Evolutionary conservation across 2,329 filamentous ascomycete genomes (phyloP).

Genomic region (Penicillium griseofulvum): DNA sequence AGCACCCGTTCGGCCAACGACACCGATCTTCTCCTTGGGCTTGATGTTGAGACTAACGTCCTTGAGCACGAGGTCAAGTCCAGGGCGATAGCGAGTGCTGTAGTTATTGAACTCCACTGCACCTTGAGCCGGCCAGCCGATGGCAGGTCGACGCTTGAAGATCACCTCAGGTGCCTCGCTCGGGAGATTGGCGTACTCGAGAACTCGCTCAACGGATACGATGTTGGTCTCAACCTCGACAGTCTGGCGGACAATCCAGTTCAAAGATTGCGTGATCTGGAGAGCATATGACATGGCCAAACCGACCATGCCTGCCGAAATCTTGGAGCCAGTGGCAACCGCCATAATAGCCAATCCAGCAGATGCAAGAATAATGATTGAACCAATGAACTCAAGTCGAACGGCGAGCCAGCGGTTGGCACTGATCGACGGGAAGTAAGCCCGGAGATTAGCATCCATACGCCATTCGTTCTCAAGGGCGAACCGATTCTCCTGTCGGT

Average conservation of each 20-base stretch:
- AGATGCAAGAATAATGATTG: conserved; percentile 83
- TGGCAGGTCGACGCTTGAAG: conserved; percentile 77
- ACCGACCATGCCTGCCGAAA: conserved; percentile 77
- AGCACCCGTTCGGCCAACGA: conserved; percentile 92
- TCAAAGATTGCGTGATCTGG: conserved; percentile 93
- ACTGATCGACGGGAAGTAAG: conserved; percentile 94
- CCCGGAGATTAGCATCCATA: conserved; percentile 88
- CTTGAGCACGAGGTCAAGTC: conserved; percentile 87
- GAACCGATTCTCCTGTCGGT: conserved; percentile 83
- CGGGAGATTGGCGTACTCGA: conserved; percentile 88
- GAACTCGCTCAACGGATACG: conserved; percentile 93
- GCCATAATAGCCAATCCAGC: conserved; percentile 80
- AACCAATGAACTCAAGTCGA: conserved; percentile 91
- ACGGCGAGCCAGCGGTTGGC: conserved; percentile 93
- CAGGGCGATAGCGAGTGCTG: conserved; percentile 87
- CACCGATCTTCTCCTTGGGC: conserved; percentile 95
- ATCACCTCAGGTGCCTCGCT: conserved; percentile 95
- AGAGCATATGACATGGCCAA: conserved; percentile 95
- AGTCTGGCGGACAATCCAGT: conserved; percentile 98
- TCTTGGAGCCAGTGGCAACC: conserved; percentile 63
- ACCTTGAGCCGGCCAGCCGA: conserved; percentile 87
- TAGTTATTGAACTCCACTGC: conserved; percentile 89
- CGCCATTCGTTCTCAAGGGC: conserved; percentile 95
- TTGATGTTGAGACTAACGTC: conserved; percentile 91
- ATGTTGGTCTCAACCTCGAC: conserved; percentile 99